A percentile compares a stretch with the other conserved stretches of the same genome.
Evolutionary conservation across 2,329 filamentous ascomycete species (phyloP).

Genomic region (Fusarium lyarnte): DNA sequence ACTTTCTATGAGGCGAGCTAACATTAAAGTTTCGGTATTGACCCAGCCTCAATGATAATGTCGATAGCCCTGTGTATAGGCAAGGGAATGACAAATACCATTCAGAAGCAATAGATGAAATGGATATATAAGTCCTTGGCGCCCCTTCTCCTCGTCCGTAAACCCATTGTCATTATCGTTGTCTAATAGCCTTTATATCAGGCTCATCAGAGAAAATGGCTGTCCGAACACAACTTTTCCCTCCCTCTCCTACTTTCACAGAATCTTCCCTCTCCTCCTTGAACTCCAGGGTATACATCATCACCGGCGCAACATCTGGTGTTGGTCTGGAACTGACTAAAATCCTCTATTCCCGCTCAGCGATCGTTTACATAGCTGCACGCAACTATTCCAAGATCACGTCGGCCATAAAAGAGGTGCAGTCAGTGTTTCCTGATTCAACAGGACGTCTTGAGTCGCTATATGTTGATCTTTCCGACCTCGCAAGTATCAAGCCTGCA

Average conservation of each 20-base stretch:
- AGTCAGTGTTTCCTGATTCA: conserved; percentile 9
- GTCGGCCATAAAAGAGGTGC: conserved; percentile 13
- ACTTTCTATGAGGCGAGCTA: not conserved
- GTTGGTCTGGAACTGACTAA: conserved; percentile 33
- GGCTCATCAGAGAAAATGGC: conserved; percentile 7
- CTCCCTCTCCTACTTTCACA: conserved; percentile 28
- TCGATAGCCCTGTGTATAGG: not conserved
- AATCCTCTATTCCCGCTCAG: conserved; percentile 29
- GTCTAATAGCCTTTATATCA: not conserved
- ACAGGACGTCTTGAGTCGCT: conserved; percentile 23
- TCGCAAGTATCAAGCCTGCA: conserved; percentile 12
- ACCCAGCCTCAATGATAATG: not conserved
- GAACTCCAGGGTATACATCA: conserved; percentile 26
- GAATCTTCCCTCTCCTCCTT: conserved; percentile 23
- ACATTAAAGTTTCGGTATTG: not conserved
- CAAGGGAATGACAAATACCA: not conserved
- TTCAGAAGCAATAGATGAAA: not conserved
- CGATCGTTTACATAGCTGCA: conserved; percentile 25
- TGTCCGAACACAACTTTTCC: conserved; percentile 27
- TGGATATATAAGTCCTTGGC: not conserved
- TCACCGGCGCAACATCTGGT: conserved; percentile 33
- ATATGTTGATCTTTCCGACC: conserved; percentile 26
- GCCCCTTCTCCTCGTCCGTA: not conserved
- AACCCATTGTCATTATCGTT: not conserved
- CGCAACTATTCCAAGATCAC: conserved; percentile 16